Evolutionary conservation across 257 asterid species (phyloP).

Genomic region (Nicotiana undulata): DNA sequence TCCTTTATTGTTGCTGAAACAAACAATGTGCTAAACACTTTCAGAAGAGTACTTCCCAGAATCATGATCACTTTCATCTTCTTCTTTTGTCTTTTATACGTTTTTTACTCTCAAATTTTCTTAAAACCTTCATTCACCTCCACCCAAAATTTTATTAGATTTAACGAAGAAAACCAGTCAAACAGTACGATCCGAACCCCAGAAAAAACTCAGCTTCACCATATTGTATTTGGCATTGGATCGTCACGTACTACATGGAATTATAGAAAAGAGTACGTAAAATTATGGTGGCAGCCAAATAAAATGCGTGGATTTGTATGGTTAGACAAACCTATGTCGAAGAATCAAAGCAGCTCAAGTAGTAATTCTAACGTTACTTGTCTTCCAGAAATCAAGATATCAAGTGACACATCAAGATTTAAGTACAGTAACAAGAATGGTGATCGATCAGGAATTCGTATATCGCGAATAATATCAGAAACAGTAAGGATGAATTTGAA

Average conservation of each 20-base stretch:
- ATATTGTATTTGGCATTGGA: constrained; percentile 40
- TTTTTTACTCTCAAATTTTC: constrained; percentile 1
- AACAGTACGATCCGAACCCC: background rate
- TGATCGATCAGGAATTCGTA: constrained; percentile 20
- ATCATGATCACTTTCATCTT: constrained; percentile 1
- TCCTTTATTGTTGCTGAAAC: background rate
- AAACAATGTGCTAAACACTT: background rate
- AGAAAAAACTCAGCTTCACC: constrained; percentile 23
- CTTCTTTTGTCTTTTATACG: constrained; percentile 10
- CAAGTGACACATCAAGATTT: constrained; percentile 23
- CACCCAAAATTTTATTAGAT: background rate
- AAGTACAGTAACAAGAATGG: constrained; percentile 15
- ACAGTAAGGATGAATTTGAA: constrained; percentile 20
- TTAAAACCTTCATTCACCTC: background rate
- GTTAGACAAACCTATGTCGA: constrained; percentile 17
- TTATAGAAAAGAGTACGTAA: constrained; percentile 25
- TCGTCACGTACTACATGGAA: constrained; percentile 29
- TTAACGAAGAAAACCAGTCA: background rate
- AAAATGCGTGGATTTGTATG: constrained; percentile 33
- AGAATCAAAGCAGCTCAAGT: background rate
- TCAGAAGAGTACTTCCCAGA: background rate
- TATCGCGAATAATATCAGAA: constrained; percentile 23
- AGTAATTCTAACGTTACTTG: background rate
- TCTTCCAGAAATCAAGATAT: constrained; percentile 24
- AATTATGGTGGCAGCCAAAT: constrained; percentile 27